Evolutionary conservation across 495 filamentous ascomycete species (phyloP), one percentile per base, ranked within the genome.

Genomic region (Letharia lupina): DNA sequence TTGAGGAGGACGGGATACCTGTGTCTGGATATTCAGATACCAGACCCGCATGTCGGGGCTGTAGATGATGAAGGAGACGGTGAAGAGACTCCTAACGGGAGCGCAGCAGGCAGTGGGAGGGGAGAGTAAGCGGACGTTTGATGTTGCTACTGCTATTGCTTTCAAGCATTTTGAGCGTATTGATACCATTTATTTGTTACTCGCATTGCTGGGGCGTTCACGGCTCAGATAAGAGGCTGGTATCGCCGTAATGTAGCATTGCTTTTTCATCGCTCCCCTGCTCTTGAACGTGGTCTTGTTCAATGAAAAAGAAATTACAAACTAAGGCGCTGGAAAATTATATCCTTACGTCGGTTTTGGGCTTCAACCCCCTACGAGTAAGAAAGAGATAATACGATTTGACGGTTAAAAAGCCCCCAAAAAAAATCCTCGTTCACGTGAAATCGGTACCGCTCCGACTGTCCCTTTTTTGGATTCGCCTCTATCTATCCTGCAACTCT

Each of bases 11-110:
- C 92, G 44, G 93, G 89, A 20, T 97, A 96, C 75, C 86, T 96
- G 87, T 91, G 85, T 77, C 79, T 94, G 44, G 90, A 94, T 73
- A 89, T 94, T 56, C 90, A 93, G 76, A 91, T 94, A 54, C 89
- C 89, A 0, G 88, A 93, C 72, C 90, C 90, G 2, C 85, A 91
- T 71, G 79, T 91, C 56, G 83, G 82, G 56, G 76, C 81, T 44
- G 75, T 79, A 15, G 76, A 76, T 31, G 48, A 63, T 52, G 56
- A 59, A 28, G 47, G n/a, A n/a, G 47, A 56, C 44, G 52, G 52
- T 16, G 60, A 64, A 45, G 60, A 28, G 44, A 39, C 35, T 23
- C 47, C 35, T 45, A 47, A 64, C 15, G 57, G 54, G 28, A 60
- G 67, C 7, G 47, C 42, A n/a, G 61, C 39, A 13, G 31, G 35